A percentile compares a stretch with the other conserved stretches of the same genome.
These are phyloP conservation scores for Talaromyces wortmannii DNA, from an alignment of 495 filamentous ascomycete species.

Conservation along the genomic window DNA sequence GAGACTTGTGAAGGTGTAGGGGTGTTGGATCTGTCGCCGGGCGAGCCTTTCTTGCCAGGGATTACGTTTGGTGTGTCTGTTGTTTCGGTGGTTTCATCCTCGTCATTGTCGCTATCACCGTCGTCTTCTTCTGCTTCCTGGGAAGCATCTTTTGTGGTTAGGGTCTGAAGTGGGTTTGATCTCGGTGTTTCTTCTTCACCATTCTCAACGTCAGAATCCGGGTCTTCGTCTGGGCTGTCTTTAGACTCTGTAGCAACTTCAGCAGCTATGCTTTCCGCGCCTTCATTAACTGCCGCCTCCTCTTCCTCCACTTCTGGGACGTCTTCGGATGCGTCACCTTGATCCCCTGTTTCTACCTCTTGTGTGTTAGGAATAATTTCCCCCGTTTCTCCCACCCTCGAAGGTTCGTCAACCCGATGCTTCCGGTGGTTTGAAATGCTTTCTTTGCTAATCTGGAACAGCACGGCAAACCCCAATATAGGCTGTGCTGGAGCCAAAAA, in stretches of 20 bases:
- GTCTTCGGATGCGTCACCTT: slow-evolving; percentile 1
- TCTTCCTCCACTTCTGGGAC: slow-evolving; percentile 16
- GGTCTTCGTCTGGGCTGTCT: slow-evolving; percentile 9
- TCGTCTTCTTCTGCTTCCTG: slow-evolving; percentile 18
- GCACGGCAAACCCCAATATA: slow-evolving; percentile 75
- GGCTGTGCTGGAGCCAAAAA: slow-evolving; percentile 84
- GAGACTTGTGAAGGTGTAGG: slow-evolving; percentile 8
- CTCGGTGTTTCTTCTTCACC: slow-evolving; percentile 11
- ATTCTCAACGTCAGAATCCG: slow-evolving; percentile 24
- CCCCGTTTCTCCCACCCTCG: not conserved
- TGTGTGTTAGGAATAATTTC: slow-evolving; percentile 1
- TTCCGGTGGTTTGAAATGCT: slow-evolving; percentile 75
- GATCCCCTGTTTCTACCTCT: slow-evolving; percentile 7
- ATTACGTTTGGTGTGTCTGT: not conserved
- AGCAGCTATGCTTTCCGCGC: slow-evolving; percentile 12
- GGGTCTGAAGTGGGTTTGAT: not conserved
- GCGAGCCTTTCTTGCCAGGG: not conserved
- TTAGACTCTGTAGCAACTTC: slow-evolving; percentile 23
- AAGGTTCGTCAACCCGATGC: slow-evolving; percentile 52
- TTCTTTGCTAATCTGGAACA: slow-evolving; percentile 86
- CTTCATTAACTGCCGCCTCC: slow-evolving; percentile 10
- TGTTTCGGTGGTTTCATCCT: slow-evolving; percentile 12
- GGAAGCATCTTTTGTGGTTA: not conserved
- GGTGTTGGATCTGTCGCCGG: not conserved
- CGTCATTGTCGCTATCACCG: slow-evolving; percentile 20